phyloP scores from a whole-genome alignment of 352 stramenopile genomes.

The Phytophthora nicotianae region DNA sequence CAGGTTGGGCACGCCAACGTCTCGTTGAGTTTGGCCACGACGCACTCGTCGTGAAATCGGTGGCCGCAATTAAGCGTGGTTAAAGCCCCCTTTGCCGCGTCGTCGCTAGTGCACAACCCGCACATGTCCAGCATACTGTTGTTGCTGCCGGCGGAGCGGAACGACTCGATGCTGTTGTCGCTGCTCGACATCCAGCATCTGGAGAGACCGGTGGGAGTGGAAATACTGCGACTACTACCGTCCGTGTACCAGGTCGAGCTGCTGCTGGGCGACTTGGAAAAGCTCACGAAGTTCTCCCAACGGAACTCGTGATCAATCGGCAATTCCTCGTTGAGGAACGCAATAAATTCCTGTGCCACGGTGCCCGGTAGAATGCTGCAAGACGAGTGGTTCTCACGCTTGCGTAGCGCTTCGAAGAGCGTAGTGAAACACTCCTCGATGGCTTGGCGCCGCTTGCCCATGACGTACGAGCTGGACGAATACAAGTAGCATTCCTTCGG shows the following conservation, averaged over 20 bases:
- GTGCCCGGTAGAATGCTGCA: slow-evolving; percentile 53
- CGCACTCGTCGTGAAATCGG: slow-evolving; percentile 74
- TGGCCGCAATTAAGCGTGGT: slow-evolving; percentile 58
- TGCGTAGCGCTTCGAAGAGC: slow-evolving; percentile 44
- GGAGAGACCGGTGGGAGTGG: slow-evolving; percentile 10
- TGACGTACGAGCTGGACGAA: slow-evolving; percentile 43
- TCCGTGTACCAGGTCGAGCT: slow-evolving; percentile 30
- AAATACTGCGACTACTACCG: slow-evolving; percentile 30
- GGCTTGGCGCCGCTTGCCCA: slow-evolving; percentile 40
- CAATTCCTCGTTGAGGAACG: slow-evolving; percentile 70
- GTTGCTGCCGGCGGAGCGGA: slow-evolving; percentile 42
- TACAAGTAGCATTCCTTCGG: slow-evolving; percentile 56
- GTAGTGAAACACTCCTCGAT: slow-evolving; percentile 44
- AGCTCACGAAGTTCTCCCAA: slow-evolving; percentile 46
- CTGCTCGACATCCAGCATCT: slow-evolving; percentile 28
- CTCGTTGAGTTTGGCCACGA: slow-evolving; percentile 63
- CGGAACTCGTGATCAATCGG: slow-evolving; percentile 67
- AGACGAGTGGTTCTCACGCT: slow-evolving; percentile 45
- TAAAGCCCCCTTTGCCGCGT: slow-evolving; percentile 30
- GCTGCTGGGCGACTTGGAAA: slow-evolving; percentile 52
- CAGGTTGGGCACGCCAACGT: slow-evolving; percentile 48
- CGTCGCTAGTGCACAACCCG: slow-evolving; percentile 27
- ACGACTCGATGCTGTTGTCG: slow-evolving; percentile 37
- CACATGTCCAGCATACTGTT: slow-evolving; percentile 30
- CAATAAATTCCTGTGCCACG: slow-evolving; percentile 59